phyloP scores from a whole-genome alignment of 1,139 yeast genomes.

The Kurtzmaniella quercitrusa region DNA sequence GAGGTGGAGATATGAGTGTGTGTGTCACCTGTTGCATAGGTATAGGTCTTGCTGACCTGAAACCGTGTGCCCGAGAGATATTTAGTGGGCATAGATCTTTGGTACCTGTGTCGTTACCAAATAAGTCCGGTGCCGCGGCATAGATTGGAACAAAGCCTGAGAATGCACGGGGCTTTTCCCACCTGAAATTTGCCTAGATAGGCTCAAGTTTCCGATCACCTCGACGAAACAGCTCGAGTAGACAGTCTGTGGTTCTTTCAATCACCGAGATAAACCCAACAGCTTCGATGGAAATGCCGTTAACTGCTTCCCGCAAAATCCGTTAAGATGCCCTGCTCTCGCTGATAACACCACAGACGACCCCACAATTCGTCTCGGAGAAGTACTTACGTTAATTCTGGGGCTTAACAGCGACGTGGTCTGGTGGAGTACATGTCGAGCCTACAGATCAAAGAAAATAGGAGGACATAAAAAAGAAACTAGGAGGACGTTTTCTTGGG shows the following conservation, averaged over 20 bases:
- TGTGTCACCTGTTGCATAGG: too few species aligned
- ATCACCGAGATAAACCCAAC: not conserved
- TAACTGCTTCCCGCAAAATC: too few species aligned
- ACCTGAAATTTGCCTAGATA: too few species aligned
- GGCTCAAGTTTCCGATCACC: too few species aligned
- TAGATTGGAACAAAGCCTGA: not conserved
- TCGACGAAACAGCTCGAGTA: too few species aligned
- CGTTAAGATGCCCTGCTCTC: not conserved
- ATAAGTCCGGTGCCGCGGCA: not conserved
- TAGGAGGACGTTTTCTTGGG: not conserved
- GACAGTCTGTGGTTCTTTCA: too few species aligned
- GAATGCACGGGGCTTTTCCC: too few species aligned
- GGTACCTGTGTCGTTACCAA: not conserved
- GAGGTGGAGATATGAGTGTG: too few species aligned
- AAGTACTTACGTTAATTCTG: not conserved
- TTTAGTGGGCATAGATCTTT: too few species aligned
- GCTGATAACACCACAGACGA: not conserved
- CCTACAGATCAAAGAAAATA: not conserved
- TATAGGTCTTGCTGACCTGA: too few species aligned
- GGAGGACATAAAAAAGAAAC: not conserved
- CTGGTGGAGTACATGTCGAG: not conserved
- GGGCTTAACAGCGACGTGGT: not conserved
- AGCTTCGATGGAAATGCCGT: too few species aligned
- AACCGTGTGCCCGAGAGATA: too few species aligned
- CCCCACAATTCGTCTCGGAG: slow-evolving; percentile 1